Base-by-base conservation (phyloP, 257 asterid species). In the Ophiorrhiza pumila region DNA sequence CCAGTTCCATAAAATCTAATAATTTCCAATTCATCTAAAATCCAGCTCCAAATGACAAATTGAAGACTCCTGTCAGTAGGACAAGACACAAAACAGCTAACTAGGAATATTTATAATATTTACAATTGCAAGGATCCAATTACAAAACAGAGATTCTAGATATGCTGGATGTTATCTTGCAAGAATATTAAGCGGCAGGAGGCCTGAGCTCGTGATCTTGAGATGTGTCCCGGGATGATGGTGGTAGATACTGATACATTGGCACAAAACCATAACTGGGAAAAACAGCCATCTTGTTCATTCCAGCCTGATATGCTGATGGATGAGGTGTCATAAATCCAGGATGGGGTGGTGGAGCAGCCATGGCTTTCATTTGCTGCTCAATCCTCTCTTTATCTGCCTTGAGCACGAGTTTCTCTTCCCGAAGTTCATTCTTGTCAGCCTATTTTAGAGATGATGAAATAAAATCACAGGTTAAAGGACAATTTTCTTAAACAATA, bases 381-480 rank as follows among this genome's bases (percentile, higher is more conserved):
- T 93, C 97, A 47, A 87, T 84, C 83, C 82, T 86, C 72, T 90
- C 96, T 77, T 87, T 90, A 37, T 90, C 96, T 14, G 89, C 81
- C 83, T 86, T 89, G 13, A 93, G 89, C 77, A 79, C 77, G 63
- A 80, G 78, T 82, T 89, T 90, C 95, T 93, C 95, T 77, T 87
- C 96, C 35, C 96, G 93, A 41, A 93, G 96, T 74, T 90, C 97
- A 32, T 89, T 85, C 83, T 90, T 90, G 75, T 92, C 98, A 1
- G 84, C 89, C 98, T 92, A 73, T 80, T 71, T 69, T 37, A 45
- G 46, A 69, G 42, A 23, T 37, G 45, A 45, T 41, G 42, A 31
- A 23, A 18, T 53, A 61, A 45, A 56, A 43, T 14, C 31, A 18
- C 53, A 15, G 14, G 41, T 39, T 25, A 31, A 31, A 22, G 12